These are phyloP conservation scores for Candida corydali DNA, from an alignment of 805 yeast species.

Conservation along the genomic window DNA sequence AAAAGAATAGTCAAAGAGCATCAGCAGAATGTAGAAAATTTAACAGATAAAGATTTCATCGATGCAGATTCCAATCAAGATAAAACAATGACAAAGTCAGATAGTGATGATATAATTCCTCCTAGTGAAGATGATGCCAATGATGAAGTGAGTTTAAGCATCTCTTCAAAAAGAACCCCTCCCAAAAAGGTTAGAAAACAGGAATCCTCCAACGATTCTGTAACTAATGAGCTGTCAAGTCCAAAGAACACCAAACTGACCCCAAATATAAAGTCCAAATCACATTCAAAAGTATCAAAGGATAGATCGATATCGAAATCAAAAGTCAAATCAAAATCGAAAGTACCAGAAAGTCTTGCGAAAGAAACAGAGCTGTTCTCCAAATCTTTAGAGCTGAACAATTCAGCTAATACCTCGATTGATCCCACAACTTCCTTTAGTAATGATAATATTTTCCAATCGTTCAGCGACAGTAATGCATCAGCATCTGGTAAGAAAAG, in stretches of 20 bases:
- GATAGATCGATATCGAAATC: too few relatives aligned
- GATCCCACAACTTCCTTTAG: conserved; percentile 15
- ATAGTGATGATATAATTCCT: conserved; percentile 1
- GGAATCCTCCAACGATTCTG: background rate
- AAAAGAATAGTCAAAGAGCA: conserved; percentile 33
- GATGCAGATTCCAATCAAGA: conserved; percentile 4
- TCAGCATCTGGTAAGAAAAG: conserved; percentile 9
- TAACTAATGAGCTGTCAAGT: background rate
- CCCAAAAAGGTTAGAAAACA: background rate
- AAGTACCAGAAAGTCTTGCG: too few relatives aligned
- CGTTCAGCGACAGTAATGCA: conserved; percentile 12
- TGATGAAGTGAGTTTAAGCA: conserved; percentile 1
- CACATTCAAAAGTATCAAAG: background rate
- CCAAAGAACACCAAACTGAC: background rate
- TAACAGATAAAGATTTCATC: conserved; percentile 20
- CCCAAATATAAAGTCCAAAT: background rate
- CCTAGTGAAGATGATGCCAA: conserved; percentile 4
- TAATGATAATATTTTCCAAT: conserved; percentile 34
- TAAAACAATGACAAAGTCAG: background rate
- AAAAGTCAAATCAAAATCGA: too few relatives aligned
- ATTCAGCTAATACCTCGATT: too few relatives aligned
- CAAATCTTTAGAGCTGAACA: too few relatives aligned
- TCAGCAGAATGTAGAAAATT: conserved; percentile 11
- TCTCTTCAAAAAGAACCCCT: too few relatives aligned
- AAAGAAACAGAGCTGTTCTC: too few relatives aligned